These are phyloP conservation scores for Septoria petroselini DNA, from an alignment of 2,329 filamentous ascomycete genomes.

Conservation along the genomic window DNA sequence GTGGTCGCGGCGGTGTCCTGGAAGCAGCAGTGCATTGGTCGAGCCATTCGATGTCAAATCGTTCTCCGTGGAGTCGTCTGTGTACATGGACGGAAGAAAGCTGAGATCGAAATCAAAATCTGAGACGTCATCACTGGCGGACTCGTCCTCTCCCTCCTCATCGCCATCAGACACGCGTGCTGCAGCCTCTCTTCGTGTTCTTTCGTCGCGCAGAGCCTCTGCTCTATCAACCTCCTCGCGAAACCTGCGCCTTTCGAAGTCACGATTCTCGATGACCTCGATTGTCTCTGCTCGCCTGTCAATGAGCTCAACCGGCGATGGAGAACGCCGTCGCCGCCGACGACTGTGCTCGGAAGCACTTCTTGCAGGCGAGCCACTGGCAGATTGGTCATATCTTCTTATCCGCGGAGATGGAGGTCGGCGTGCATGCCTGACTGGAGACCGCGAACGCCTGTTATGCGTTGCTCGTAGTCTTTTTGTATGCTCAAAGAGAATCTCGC, in stretches of 20 bases:
- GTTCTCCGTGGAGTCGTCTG: background rate
- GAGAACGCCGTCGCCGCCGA: background rate
- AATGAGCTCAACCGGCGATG: background rate
- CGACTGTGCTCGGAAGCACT: background rate
- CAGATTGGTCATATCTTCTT: background rate
- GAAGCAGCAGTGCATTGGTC: background rate
- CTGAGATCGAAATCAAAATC: conserved; percentile 1
- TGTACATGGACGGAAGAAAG: conserved; percentile 3
- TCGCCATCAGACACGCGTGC: background rate
- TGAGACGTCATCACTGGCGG: background rate
- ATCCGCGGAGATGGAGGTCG: background rate
- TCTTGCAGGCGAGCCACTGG: background rate
- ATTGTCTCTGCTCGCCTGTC: background rate
- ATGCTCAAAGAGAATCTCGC: conserved; percentile 9
- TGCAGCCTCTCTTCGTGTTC: background rate
- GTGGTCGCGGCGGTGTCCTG: background rate
- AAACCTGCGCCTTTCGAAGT: background rate
- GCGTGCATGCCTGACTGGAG: background rate
- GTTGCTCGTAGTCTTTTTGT: background rate
- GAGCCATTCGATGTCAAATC: background rate
- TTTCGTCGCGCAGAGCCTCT: background rate
- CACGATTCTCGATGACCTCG: background rate
- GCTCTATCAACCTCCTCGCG: background rate
- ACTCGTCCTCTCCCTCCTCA: background rate
- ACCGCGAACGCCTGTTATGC: background rate